phyloP scores from a whole-genome alignment of 1,284 basidiomycete species.

The Caloboletus firmus region DNA sequence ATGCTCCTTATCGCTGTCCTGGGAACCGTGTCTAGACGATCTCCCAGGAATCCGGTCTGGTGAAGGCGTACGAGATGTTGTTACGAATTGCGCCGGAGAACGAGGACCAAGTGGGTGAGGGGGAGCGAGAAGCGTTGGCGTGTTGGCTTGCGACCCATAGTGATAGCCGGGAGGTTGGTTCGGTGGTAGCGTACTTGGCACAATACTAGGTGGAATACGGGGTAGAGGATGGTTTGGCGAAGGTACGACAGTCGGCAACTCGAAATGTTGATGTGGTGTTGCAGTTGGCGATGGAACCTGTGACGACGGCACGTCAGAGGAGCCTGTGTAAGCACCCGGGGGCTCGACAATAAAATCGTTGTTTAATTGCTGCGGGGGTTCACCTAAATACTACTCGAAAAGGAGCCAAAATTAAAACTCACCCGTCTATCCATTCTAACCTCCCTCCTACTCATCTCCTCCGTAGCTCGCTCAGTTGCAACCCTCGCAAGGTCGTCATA shows the following conservation, averaged over 20 bases:
- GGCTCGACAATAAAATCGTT: conserved; percentile 26
- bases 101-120: conserved; percentile 72
- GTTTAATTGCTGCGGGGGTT: conserved; percentile 26
- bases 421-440: conserved; percentile 57
- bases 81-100: conserved; percentile 46
- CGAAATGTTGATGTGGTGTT: conserved; percentile 35
- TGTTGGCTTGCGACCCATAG: conserved; percentile 27
- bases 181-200: conserved; percentile 17
- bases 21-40: conserved; percentile 24
- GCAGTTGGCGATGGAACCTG: conserved; percentile 41
- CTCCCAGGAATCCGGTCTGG: conserved; percentile 37
- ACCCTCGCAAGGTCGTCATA: conserved; percentile 69
- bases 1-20: conserved; percentile 24
- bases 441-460: conserved; percentile 62
- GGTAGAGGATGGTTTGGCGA: conserved; percentile 41
- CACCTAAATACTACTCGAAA: not conserved
- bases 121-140: conserved; percentile 49
- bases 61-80: conserved; percentile 55
- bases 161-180: conserved; percentile 22
- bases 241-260: conserved; percentile 38
- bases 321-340: conserved; percentile 16
- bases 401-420: conserved; percentile 24
- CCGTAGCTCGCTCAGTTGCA: conserved; percentile 58
- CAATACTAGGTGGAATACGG: conserved; percentile 34
- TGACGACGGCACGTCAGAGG: conserved; percentile 40